Conservation (phyloP, 352 stramenopile genomes). For the Peronosclerospora sorghi region DNA sequence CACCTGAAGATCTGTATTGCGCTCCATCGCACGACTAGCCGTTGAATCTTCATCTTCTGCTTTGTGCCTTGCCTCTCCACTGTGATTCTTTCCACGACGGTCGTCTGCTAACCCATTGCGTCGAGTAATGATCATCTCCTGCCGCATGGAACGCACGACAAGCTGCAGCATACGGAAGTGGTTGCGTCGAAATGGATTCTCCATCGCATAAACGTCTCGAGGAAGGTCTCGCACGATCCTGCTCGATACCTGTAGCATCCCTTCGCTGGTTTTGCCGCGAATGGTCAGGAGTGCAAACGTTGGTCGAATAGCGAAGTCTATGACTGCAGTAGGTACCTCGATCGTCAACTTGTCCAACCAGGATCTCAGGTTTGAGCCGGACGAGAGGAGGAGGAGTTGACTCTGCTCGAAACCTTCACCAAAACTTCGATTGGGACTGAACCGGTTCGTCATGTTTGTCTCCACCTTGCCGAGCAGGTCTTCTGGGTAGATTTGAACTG, state of each 20-base stretch:
- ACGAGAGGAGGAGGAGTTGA: conserved; percentile 35
- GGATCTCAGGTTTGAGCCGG: conserved; percentile 21
- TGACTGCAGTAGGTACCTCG: neutral
- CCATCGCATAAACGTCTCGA: conserved; percentile 32
- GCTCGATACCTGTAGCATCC: conserved; percentile 21
- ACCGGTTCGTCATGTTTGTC: neutral
- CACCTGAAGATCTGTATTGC: conserved; percentile 20
- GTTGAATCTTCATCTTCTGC: neutral
- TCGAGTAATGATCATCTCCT: conserved; percentile 21
- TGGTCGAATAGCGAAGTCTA: conserved; percentile 17
- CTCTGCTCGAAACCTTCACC: conserved; percentile 17
- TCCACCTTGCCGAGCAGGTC: conserved; percentile 5
- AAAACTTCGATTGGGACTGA: neutral
- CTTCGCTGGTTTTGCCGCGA: conserved; percentile 8
- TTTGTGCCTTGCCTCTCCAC: neutral
- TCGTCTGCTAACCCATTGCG: neutral
- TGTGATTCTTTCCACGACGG: neutral
- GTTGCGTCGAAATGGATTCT: conserved; percentile 21
- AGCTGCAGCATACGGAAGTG: conserved; percentile 18
- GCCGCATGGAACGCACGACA: conserved; percentile 22
- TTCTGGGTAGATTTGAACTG: conserved; percentile 11
- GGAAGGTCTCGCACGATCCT: conserved; percentile 20
- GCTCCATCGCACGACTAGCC: conserved; percentile 10
- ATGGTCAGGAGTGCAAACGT: conserved; percentile 27
- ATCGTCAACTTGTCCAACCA: conserved; percentile 8